phyloP scores from a whole-genome alignment of 192 early-diverging fungal genomes.

The Mortierella alpina region DNA sequence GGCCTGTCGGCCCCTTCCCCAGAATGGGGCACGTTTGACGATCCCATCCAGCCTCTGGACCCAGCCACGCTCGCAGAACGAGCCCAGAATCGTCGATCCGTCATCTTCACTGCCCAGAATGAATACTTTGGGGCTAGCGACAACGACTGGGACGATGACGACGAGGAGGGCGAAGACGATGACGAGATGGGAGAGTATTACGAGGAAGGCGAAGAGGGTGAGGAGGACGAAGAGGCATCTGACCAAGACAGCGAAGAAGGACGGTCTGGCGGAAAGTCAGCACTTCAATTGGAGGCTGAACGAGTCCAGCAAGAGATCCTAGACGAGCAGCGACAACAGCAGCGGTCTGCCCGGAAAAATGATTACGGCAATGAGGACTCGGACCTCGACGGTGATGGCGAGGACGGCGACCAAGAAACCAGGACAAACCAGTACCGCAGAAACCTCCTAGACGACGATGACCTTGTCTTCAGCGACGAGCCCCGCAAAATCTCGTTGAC shows the following conservation, averaged over 20 bases:
- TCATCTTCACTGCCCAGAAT: conserved; percentile 29
- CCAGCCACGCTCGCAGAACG: conserved; percentile 9
- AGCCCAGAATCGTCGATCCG: conserved; percentile 25
- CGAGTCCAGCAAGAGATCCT: conserved; percentile 50
- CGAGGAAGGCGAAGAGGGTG: conserved; percentile 51
- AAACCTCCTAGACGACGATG: conserved; percentile 39
- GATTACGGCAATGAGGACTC: conserved; percentile 58
- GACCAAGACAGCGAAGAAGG: conserved; percentile 49
- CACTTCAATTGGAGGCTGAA: conserved; percentile 60
- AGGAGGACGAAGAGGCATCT: conserved; percentile 54
- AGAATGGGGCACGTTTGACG: conserved; percentile 50
- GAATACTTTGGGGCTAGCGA: conserved; percentile 42
- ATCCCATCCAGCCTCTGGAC: conserved; percentile 32
- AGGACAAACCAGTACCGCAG: conserved; percentile 31
- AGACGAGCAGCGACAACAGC: conserved; percentile 20
- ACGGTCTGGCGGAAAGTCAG: conserved; percentile 53
- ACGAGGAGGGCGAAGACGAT: conserved; percentile 45
- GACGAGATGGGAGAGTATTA: conserved; percentile 30
- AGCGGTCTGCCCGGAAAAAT: background rate
- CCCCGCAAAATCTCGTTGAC: conserved; percentile 66
- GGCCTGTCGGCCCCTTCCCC: conserved; percentile 48
- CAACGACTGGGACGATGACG: conserved; percentile 39
- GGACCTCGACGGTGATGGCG: conserved; percentile 55
- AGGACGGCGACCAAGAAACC: conserved; percentile 38
- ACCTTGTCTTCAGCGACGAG: conserved; percentile 47